These are phyloP conservation scores for Oemleria cerasiformis DNA, from an alignment of 306 rosid genomes.

Conservation along the genomic window DNA sequence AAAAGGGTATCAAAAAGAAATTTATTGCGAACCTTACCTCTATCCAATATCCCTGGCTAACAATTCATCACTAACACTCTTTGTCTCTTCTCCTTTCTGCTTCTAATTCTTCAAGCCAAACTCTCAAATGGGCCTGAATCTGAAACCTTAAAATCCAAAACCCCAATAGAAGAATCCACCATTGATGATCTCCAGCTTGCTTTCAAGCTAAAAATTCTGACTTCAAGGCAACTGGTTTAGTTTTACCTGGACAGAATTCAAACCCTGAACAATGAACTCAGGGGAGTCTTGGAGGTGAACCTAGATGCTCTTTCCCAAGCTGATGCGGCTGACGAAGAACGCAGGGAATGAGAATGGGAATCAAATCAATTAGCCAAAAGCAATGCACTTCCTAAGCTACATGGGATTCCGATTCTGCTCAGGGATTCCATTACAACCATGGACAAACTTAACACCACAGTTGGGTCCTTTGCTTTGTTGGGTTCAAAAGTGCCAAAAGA, in stretches of 20 bases:
- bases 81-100: neutral
- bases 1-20: no score
- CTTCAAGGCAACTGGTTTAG: constrained; percentile 55
- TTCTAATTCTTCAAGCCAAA: neutral
- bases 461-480: constrained; percentile 58
- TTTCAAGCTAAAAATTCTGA: constrained; percentile 42
- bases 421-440: constrained; percentile 66
- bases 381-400: constrained; percentile 28
- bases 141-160: neutral
- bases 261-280: constrained; percentile 38
- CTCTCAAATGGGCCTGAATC: neutral
- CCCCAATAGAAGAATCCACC: constrained; percentile 44
- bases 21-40: no score
- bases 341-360: constrained; percentile 24
- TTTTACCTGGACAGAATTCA: constrained; percentile 46
- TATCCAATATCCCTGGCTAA: neutral
- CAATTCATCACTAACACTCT: neutral
- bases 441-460: constrained; percentile 64
- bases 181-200: constrained; percentile 51
- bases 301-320: constrained; percentile 57
- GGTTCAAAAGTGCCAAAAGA: constrained; percentile 64
- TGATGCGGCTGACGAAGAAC: constrained; percentile 41
- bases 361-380: neutral
- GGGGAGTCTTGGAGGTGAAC: constrained; percentile 51
- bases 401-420: constrained; percentile 63